Conservation (phyloP, 192 early-diverging fungal genomes). For the Coemansia sp. region DNA sequence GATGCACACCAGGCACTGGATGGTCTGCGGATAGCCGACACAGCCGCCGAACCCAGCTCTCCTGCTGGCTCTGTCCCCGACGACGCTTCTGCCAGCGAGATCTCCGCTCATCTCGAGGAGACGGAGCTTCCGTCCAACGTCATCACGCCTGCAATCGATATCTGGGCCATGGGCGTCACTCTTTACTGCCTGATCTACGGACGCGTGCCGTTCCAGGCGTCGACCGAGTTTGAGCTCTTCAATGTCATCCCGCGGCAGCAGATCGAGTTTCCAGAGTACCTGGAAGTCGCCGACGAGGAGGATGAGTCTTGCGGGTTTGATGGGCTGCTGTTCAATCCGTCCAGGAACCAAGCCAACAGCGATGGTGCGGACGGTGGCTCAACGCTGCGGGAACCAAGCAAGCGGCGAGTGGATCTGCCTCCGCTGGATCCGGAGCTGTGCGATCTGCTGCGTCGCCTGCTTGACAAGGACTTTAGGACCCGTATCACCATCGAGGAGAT, state of each 20-base stretch:
- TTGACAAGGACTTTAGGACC: conserved; percentile 85
- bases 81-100: not conserved
- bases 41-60: conserved; percentile 2
- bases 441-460: conserved; percentile 70
- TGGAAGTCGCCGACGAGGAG: conserved; percentile 19
- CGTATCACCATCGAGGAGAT: conserved; percentile 87
- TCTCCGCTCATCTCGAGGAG: conserved; percentile 14
- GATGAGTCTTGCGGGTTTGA: not conserved
- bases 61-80: conserved; percentile 1
- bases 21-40: conserved; percentile 14
- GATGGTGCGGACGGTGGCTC: not conserved
- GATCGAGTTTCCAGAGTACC: conserved; percentile 57
- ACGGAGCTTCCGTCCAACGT: conserved; percentile 51
- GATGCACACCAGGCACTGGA: conserved; percentile 7
- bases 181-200: conserved; percentile 94
- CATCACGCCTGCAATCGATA: conserved; percentile 88
- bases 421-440: conserved; percentile 61
- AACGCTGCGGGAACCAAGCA: not conserved
- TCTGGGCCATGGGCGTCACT: conserved; percentile 97
- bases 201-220: conserved; percentile 87
- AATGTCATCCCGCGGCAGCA: conserved; percentile 79
- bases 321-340: conserved; percentile 12
- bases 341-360: conserved; percentile 16
- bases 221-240: conserved; percentile 95
- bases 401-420: conserved; percentile 23